phyloP scores from a whole-genome alignment of 75 land plant species.

The Isoetes taiwanensis region DNA sequence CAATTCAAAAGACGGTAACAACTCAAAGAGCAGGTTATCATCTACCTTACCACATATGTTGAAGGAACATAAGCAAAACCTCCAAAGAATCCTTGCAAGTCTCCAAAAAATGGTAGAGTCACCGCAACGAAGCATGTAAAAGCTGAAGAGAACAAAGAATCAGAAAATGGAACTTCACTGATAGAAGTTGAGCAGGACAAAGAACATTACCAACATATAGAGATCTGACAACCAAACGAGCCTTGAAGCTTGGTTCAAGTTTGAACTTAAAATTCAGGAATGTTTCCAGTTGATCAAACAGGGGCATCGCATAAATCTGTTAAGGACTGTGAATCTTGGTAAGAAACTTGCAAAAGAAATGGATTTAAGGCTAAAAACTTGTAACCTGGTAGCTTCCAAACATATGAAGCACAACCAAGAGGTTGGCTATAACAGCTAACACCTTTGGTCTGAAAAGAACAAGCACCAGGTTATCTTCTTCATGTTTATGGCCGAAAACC shows the following conservation, averaged over 20 bases:
- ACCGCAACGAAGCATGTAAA: neutral
- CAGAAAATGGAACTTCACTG: neutral
- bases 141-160: neutral
- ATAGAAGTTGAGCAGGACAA: neutral
- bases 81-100: neutral
- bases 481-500: neutral
- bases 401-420: neutral
- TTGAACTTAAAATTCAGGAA: neutral
- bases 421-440: neutral
- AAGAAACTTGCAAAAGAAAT: neutral
- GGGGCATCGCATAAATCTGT: neutral
- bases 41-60: neutral
- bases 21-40: no score
- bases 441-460: neutral
- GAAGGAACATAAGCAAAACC: neutral
- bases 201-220: neutral
- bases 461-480: neutral
- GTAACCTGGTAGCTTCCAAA: constrained; percentile 1
- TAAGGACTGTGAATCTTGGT: neutral
- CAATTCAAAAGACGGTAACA: no score
- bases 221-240: neutral
- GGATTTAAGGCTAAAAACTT: neutral
- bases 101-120: constrained; percentile 2
- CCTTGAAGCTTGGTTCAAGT: neutral
- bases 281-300: neutral